Conservation (phyloP, 2,329 filamentous ascomycete species). For the Torrubiellomyces zombiae region DNA sequence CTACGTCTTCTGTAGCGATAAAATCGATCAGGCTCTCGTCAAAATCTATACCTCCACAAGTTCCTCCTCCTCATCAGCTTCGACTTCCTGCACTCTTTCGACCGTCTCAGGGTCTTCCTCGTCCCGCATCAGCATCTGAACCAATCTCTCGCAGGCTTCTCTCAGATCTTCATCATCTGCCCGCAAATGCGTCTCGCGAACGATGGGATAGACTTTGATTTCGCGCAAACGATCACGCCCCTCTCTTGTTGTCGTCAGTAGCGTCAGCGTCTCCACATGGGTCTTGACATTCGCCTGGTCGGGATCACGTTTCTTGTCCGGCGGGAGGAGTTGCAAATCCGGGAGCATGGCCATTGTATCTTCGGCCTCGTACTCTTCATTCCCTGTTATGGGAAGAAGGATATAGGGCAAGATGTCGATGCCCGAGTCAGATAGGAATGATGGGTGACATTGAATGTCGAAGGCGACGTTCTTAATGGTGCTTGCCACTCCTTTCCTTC, state of each 20-base stretch:
- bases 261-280: conserved; percentile 73
- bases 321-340: conserved; percentile 75
- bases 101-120: conserved; percentile 35
- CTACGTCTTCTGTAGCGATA: too few relatives aligned
- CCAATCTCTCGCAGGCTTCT: conserved; percentile 75
- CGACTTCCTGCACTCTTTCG: conserved; percentile 25
- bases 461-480: conserved; percentile 93
- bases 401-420: conserved; percentile 80
- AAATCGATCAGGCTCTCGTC: too few relatives aligned
- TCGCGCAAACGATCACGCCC: conserved; percentile 59
- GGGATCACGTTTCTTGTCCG: conserved; percentile 72
- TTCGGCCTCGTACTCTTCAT: conserved; percentile 75
- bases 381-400: conserved; percentile 71
- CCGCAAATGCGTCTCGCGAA: conserved; percentile 69
- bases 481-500: conserved; percentile 84
- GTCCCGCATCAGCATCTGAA: conserved; percentile 75
- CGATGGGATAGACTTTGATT: conserved; percentile 74
- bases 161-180: conserved; percentile 64
- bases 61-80: conserved; percentile 34
- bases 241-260: conserved; percentile 63
- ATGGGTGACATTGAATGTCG: conserved; percentile 54
- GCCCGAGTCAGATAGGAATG: conserved; percentile 52
- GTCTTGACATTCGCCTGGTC: conserved; percentile 65
- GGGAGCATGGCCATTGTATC: conserved; percentile 76
- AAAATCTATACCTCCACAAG: conserved; percentile 35